phyloP scores from a whole-genome alignment of 208 protist genomes.

The Trypanosoma caninum region DNA sequence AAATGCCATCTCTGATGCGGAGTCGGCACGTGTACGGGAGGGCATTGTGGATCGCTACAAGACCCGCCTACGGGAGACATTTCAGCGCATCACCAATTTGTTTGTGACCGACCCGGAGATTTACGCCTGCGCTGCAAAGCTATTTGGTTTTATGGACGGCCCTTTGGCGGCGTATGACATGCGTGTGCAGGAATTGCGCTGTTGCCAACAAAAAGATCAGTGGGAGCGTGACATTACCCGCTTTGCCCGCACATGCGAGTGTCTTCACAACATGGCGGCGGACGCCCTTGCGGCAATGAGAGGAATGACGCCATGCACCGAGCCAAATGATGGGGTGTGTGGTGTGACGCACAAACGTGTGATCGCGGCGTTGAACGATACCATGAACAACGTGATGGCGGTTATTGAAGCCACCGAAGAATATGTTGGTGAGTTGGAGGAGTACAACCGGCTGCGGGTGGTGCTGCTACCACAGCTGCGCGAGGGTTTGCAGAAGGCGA shows the following conservation, averaged over 20 bases:
- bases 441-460: conserved; percentile 43
- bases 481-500: conserved; percentile 40
- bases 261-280: conserved; percentile 43
- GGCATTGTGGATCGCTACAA: conserved; percentile 58
- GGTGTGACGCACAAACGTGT: conserved; percentile 27
- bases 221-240: conserved; percentile 55
- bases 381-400: conserved; percentile 56
- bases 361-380: conserved; percentile 41
- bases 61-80: conserved; percentile 66
- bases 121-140: conserved; percentile 65
- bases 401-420: conserved; percentile 67
- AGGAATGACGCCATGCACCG: neutral
- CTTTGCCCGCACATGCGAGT: conserved; percentile 62
- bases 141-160: conserved; percentile 71
- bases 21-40: conserved; percentile 21
- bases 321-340: neutral
- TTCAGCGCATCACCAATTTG: conserved; percentile 51
- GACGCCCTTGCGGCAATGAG: conserved; percentile 40
- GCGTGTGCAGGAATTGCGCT: conserved; percentile 76
- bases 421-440: conserved; percentile 51
- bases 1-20: conserved; percentile 8
- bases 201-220: conserved; percentile 82
- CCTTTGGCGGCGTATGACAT: conserved; percentile 58
- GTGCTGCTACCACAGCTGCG: conserved; percentile 37
- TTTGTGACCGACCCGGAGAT: conserved; percentile 86